Conservation (phyloP, 73 alveolate genomes). For the Paramecium pentaurelia region DNA sequence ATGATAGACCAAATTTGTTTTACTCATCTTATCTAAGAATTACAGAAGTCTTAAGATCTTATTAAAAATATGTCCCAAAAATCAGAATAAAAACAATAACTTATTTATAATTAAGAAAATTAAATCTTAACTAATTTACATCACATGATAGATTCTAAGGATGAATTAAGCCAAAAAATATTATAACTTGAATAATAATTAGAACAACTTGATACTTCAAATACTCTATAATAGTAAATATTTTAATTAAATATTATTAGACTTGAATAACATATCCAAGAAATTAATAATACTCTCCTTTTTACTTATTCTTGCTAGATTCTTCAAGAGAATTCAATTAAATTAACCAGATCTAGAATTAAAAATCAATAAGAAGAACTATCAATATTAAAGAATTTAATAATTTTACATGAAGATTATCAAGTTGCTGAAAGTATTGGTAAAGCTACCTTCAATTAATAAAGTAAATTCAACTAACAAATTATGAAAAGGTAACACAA, state of each 20-base stretch:
- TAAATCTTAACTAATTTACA: background rate
- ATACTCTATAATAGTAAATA: background rate
- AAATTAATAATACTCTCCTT: background rate
- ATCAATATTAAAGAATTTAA: background rate
- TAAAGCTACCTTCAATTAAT: background rate
- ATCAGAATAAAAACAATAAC: background rate
- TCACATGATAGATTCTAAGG: background rate
- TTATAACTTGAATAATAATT: background rate
- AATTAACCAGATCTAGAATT: background rate
- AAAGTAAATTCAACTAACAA: background rate
- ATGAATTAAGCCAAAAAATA: background rate
- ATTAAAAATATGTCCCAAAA: background rate
- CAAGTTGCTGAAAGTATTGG: slow-evolving; percentile 21
- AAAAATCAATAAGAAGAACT: background rate
- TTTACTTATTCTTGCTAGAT: background rate
- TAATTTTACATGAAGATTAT: background rate
- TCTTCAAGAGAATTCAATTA: background rate
- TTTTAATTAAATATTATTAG: background rate
- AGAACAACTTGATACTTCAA: background rate
- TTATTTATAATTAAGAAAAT: background rate
- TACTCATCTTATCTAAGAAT: background rate
- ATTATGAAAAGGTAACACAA: background rate
- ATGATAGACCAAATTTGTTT: background rate
- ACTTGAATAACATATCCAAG: background rate
- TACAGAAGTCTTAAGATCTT: background rate